phyloP scores from a whole-genome alignment of 2,329 filamentous ascomycete species.

The Pseudogymnoascus sp. region DNA sequence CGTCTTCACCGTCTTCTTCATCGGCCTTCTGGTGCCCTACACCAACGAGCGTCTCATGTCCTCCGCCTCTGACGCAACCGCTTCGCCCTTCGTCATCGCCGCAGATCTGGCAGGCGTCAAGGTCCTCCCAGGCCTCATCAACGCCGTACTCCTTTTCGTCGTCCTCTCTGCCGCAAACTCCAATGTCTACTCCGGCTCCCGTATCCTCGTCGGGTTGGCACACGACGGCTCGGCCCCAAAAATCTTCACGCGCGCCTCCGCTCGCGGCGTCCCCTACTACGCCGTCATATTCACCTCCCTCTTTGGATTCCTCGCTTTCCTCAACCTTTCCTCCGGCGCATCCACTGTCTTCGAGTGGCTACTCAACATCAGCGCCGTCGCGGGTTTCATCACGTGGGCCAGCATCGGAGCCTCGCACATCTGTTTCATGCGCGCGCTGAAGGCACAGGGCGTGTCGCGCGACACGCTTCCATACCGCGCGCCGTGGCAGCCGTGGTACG shows the following conservation, averaged over 20 bases:
- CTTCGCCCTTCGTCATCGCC: constrained; percentile 56
- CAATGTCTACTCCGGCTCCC: constrained; percentile 65
- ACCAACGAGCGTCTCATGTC: constrained; percentile 46
- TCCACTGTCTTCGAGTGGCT: constrained; percentile 63
- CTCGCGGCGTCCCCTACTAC: constrained; percentile 52
- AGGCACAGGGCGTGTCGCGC: constrained; percentile 48
- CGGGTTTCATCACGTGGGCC: constrained; percentile 63
- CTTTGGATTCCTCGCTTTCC: constrained; percentile 57
- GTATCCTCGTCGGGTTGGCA: constrained; percentile 59
- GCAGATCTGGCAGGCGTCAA: constrained; percentile 54
- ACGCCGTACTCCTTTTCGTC: constrained; percentile 68
- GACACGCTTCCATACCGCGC: constrained; percentile 52
- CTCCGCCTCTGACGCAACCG: constrained; percentile 46
- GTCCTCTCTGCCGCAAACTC: constrained; percentile 73
- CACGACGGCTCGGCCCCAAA: constrained; percentile 54
- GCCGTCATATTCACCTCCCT: constrained; percentile 49
- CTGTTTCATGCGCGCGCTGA: constrained; percentile 54
- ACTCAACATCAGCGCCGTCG: constrained; percentile 60
- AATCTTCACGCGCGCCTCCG: constrained; percentile 52
- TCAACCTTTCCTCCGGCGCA: constrained; percentile 54
- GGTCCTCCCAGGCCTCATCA: constrained; percentile 62
- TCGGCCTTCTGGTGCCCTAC: constrained; percentile 63
- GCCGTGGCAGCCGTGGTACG: constrained; percentile 53
- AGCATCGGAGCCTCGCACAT: constrained; percentile 58
- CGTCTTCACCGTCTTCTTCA: constrained; percentile 56